Evolutionary conservation across 2,329 filamentous ascomycete species (phyloP).

Genomic region (Fusarium mexicanum): DNA sequence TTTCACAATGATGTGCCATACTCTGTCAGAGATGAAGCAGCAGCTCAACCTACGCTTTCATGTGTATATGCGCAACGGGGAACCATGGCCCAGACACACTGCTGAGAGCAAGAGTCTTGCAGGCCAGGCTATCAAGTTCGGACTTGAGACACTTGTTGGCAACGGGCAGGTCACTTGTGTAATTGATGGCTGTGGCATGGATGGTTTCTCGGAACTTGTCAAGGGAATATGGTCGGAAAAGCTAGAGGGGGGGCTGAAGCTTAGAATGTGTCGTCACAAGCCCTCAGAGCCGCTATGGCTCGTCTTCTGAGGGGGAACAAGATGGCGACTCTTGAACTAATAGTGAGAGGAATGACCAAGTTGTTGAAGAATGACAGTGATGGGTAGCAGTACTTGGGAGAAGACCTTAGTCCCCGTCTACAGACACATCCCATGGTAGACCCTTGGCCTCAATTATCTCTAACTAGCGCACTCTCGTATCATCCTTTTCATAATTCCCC

Average conservation of each 20-base stretch:
- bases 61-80: not conserved
- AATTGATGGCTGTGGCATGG: not conserved
- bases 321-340: not conserved
- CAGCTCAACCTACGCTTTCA: not conserved
- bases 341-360: not conserved
- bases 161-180: not conserved
- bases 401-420: not conserved
- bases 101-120: not conserved
- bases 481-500: not conserved
- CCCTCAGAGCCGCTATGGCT: not conserved
- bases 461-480: not conserved
- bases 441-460: no score
- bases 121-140: not conserved
- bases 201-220: not conserved
- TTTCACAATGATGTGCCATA: not conserved
- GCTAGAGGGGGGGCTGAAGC: not conserved
- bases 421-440: not conserved
- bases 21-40: not conserved
- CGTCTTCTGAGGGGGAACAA: not conserved
- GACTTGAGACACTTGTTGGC: not conserved
- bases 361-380: not conserved
- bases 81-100: not conserved
- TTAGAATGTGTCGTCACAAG: not conserved
- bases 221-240: not conserved
- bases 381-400: not conserved